Base-by-base conservation (phyloP, 768 basidiomycete genomes). In the Agaricus subrufescens region DNA sequence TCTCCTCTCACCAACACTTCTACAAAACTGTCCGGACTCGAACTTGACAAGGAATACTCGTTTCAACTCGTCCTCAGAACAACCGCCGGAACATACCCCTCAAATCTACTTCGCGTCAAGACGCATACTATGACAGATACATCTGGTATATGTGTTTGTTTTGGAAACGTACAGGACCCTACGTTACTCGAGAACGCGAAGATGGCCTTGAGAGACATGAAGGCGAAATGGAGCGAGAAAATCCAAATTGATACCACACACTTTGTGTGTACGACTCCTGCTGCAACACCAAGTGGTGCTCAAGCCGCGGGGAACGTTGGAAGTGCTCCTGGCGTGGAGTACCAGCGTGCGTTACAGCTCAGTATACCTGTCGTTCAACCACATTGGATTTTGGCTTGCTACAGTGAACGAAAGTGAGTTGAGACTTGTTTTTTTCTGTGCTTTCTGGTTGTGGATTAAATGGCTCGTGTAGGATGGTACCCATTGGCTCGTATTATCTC, bases 241-340 rank as follows among this genome's bases (percentile, higher is more conserved):
- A 94, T 99, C 40, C 91, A 95, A 73, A 95, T 98, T 56, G 96
- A 99, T 66, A 98, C 96, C 9, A 98, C 95, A 0, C 96, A 99
- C 70, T 99, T 97, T 62, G 94, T 98, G 42, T 96, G 94, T 67
- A 96, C 94, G 15, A 93, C 90, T 0, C 93, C 94, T 2, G 87
- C 86, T 1, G 80, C 84, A 9, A 86, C 84, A 0, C 81, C 84
- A 0, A 63, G 69, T 9, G 86, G 82, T 31, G 83, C 83, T 9
- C 78, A 75, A 56, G 78, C 78, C 0, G 75, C 78, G 8, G 83
- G 86, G 0, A 79, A 75, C 54, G 66, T 75, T 1, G 72, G 74
- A 10, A 72, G 77, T 14, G 82, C 84, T 2, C 89, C 93, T 0
- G 88, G 88, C 0, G 86, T 90, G 6, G 91, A 94, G 63, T 98